A percentile compares a stretch with the other conserved stretches of the same genome.
These are phyloP conservation scores for Hymenoscyphus linearis DNA, from an alignment of 2,329 filamentous ascomycete species.

Conservation along the genomic window DNA sequence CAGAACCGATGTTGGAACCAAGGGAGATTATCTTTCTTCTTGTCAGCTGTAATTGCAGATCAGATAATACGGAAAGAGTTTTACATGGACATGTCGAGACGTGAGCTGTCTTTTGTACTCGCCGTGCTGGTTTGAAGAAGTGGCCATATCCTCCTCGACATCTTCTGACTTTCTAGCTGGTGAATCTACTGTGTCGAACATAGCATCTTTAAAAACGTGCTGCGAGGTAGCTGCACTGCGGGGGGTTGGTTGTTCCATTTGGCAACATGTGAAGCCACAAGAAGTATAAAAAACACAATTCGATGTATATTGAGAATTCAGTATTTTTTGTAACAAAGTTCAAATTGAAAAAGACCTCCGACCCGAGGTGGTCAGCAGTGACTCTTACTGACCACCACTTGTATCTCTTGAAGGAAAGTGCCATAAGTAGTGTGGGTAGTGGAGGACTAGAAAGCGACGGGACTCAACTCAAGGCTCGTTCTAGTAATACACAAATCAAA, in stretches of 20 bases:
- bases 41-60: not conserved
- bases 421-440: not conserved
- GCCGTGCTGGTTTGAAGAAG: not conserved
- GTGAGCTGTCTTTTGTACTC: not conserved
- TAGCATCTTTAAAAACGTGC: not conserved
- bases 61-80: not conserved
- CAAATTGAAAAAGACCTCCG: not conserved
- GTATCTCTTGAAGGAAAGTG: not conserved
- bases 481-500: too few species aligned
- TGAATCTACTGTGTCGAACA: not conserved
- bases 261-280: not conserved
- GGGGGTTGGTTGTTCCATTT: not conserved
- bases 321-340: not conserved
- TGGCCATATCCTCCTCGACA: not conserved
- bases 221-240: not conserved
- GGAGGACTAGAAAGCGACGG: not conserved
- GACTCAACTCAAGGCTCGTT: not conserved
- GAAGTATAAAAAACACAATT: not conserved
- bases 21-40: conserved; percentile 23
- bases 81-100: not conserved
- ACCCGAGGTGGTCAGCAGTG: not conserved
- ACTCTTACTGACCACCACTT: not conserved
- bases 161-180: not conserved
- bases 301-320: not conserved
- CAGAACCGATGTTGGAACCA: conserved; percentile 39